Evolutionary conservation across 371 early-diverging fungal species (phyloP).

Genomic region (Coemansia sp.): DNA sequence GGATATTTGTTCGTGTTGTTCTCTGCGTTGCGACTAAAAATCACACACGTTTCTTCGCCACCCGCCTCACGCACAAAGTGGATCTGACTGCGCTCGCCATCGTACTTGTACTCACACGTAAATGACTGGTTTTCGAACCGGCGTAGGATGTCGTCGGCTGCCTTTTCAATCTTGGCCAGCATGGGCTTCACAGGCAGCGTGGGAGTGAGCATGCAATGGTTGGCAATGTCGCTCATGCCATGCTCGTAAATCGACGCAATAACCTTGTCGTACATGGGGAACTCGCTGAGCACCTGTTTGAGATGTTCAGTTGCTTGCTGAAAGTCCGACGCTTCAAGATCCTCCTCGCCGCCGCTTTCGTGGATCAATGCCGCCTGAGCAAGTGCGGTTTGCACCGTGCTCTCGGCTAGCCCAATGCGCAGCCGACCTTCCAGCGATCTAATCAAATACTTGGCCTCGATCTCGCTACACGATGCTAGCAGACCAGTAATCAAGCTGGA

Average conservation of each 20-base stretch:
- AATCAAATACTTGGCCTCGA: conserved; percentile 92
- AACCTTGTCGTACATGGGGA: conserved; percentile 86
- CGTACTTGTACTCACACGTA: conserved; percentile 99
- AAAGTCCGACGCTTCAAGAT: conserved; percentile 60
- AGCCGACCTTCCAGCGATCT: conserved; percentile 94
- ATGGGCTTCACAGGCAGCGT: conserved; percentile 99
- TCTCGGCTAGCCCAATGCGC: conserved; percentile 96
- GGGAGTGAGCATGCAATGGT: conserved; percentile 84
- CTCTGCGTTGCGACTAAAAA: conserved; percentile 98
- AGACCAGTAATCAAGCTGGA: conserved; percentile 80
- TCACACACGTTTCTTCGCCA: conserved; percentile 51
- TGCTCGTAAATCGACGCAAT: conserved; percentile 79
- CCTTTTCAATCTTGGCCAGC: conserved; percentile 99
- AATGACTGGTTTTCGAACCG: conserved; percentile 89
- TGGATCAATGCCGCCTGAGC: conserved; percentile 61
- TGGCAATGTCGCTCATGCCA: conserved; percentile 65
- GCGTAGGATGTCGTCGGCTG: conserved; percentile 89
- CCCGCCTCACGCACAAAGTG: conserved; percentile 76
- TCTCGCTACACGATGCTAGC: conserved; percentile 77
- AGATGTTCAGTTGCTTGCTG: conserved; percentile 71
- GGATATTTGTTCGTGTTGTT: conserved; percentile 94
- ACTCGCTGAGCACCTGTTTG: conserved; percentile 80
- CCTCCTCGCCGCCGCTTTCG: conserved; percentile 34
- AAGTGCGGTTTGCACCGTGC: conserved; percentile 86
- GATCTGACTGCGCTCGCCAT: conserved; percentile 99